Evolutionary conservation across 805 yeast genomes (phyloP), one percentile per base, ranked within the genome.

Genomic region (Candida maesae): DNA sequence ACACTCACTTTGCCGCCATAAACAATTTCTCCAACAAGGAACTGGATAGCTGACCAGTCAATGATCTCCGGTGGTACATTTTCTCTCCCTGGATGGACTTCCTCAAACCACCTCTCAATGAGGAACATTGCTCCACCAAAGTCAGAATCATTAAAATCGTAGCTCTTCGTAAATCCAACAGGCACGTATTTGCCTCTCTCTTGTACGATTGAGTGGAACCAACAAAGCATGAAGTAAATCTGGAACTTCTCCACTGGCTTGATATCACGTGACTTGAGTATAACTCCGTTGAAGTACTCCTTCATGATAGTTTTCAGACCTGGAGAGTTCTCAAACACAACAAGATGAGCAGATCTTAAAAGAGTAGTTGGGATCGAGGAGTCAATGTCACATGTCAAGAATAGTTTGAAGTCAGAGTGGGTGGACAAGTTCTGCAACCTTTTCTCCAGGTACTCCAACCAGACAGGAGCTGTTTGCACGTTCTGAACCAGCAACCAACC

Each of bases 401-500:
- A 78, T 23, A 90, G 42, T 37, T 75, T 73, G 60, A 82, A 80
- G 1, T 57, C 56, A 0, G 55, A 36, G 5, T 64, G 56, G 0
- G 59, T 49, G 1, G 46, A 42, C 1, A 65, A 35, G 3, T 56
- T 49, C 23, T 64, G 68, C 33, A 79, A 56, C n/a, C 58, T 55
- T 49, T 71, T 76, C 36, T 71, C 80, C 15, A 85, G 59, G 9
- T 65, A 54, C 12, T 71, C 74, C 20, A 85, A 63, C 88, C 95
- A 83, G 3, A 56, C 59, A 1, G 73, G 64, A 0, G 93, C 77
- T 70, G 84, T 73, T 44, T 91, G 96, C 11, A 86, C 66, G 54
- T 90, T 90, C 56, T 91, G 95, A 23, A 91, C 60, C 21, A 90
- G 52, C 0, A 91, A 59, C 96, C 96, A 88, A 2, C 59, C 52